Conservation (phyloP, 2,329 filamentous ascomycete species). For the Pestalotiopsis sp. region DNA sequence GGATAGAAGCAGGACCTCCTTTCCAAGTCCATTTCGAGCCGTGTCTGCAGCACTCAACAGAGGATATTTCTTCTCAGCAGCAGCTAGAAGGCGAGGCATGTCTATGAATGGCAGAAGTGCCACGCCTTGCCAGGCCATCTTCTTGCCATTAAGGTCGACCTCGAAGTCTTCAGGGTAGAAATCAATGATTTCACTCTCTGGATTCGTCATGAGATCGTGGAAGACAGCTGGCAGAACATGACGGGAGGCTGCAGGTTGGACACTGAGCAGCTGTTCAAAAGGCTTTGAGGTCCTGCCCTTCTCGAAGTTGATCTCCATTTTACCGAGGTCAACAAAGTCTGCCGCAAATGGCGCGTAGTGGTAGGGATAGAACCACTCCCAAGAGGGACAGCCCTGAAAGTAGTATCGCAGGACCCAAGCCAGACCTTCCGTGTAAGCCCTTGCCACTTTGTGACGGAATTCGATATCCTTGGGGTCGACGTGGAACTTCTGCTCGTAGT, state of each 20-base stretch:
- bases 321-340: constrained; percentile 83
- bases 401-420: constrained; percentile 97
- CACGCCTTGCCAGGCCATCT: constrained; percentile 97
- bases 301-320: constrained; percentile 80
- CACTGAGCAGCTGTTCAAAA: constrained; percentile 98
- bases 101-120: constrained; percentile 95
- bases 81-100: constrained; percentile 79
- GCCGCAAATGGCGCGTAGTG: constrained; percentile 98
- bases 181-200: constrained; percentile 90
- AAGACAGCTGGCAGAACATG: constrained; percentile 89
- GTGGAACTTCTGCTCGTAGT: constrained; percentile 96
- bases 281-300: constrained; percentile 86
- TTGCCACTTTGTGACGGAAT: constrained; percentile 87
- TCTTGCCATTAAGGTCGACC: constrained; percentile 95
- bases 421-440: constrained; percentile 91
- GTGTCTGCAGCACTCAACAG: constrained; percentile 76
- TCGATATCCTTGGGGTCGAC: constrained; percentile 79
- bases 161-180: constrained; percentile 97
- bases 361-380: constrained; percentile 99
- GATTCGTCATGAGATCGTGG: constrained; percentile 85
- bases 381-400: constrained; percentile 96
- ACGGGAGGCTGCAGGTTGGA: constrained; percentile 89
- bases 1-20: constrained; percentile 82
- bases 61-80: constrained; percentile 83
- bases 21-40: constrained; percentile 77